These are phyloP conservation scores for Polyporus tsugae DNA, from an alignment of 1,284 basidiomycete species.

Conservation along the genomic window DNA sequence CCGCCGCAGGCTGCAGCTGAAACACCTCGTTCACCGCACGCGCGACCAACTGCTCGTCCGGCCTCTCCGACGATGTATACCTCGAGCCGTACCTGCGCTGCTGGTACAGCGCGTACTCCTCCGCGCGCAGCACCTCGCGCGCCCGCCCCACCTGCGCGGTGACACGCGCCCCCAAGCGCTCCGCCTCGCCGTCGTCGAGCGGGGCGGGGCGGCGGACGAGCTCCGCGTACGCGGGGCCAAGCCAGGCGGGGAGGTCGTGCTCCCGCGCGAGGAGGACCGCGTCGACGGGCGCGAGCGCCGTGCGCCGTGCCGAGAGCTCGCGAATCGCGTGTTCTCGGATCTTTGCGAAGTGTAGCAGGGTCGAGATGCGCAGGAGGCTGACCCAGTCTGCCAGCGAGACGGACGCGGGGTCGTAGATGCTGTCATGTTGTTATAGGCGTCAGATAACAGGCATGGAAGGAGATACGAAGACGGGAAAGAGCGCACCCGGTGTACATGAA, in stretches of 20 bases:
- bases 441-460: not conserved
- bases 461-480: not conserved
- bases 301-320: constrained; percentile 39
- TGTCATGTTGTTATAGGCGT: constrained; percentile 14
- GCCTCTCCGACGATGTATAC: constrained; percentile 25
- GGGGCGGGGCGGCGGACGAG: constrained; percentile 46
- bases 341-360: constrained; percentile 41
- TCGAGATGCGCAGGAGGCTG: constrained; percentile 46
- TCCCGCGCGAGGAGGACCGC: constrained; percentile 48
- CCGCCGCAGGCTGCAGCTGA: constrained; percentile 10
- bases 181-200: constrained; percentile 46
- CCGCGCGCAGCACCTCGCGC: constrained; percentile 34
- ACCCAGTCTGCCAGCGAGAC: constrained; percentile 44
- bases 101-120: constrained; percentile 32
- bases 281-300: constrained; percentile 43
- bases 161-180: constrained; percentile 42
- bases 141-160: constrained; percentile 35
- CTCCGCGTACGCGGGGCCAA: constrained; percentile 47
- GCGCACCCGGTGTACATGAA: constrained; percentile 47
- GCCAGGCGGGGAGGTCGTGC: constrained; percentile 48
- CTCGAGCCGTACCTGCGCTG: constrained; percentile 27
- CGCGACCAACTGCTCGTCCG: constrained; percentile 36
- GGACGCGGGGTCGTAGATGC: constrained; percentile 40
- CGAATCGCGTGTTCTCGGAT: constrained; percentile 44
- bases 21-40: constrained; percentile 35